Evolutionary conservation across 1,139 yeast species (phyloP).

Genomic region (Hyphopichia buzzinii): DNA sequence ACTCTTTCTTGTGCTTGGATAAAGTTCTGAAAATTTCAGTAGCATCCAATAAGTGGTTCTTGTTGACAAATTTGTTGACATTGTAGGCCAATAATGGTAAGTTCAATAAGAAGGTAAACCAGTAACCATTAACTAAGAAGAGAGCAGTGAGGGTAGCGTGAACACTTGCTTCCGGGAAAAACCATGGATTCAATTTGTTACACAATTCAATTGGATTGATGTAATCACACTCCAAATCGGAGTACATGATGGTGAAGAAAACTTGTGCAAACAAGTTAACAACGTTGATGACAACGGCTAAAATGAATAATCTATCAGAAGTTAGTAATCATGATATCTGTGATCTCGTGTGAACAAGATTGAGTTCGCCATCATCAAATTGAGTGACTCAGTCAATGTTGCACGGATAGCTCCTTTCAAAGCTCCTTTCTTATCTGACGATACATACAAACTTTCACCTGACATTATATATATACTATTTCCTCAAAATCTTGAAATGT

Average conservation of each 20-base stretch:
- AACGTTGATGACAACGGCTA: constrained; percentile 85
- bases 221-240: constrained; percentile 92
- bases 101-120: constrained; percentile 87
- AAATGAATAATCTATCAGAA: constrained; percentile 58
- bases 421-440: too few species aligned
- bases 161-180: constrained; percentile 85
- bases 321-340: too few species aligned
- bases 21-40: constrained; percentile 97
- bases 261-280: constrained; percentile 87
- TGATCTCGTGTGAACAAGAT: too few species aligned
- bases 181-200: constrained; percentile 84
- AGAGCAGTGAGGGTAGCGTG: constrained; percentile 73
- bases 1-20: constrained; percentile 88
- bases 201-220: constrained; percentile 96
- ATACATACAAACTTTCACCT: constrained; percentile 6
- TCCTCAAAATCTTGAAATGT: too few species aligned
- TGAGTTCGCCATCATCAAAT: too few species aligned
- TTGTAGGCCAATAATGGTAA: constrained; percentile 85
- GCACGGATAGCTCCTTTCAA: too few species aligned
- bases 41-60: constrained; percentile 90
- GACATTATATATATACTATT: constrained; percentile 3
- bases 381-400: too few species aligned
- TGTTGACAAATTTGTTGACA: constrained; percentile 67
- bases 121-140: constrained; percentile 84
- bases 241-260: constrained; percentile 88